Evolutionary conservation across 2,329 filamentous ascomycete species (phyloP).

Genomic region (Gaeumannomyces tritici): DNA sequence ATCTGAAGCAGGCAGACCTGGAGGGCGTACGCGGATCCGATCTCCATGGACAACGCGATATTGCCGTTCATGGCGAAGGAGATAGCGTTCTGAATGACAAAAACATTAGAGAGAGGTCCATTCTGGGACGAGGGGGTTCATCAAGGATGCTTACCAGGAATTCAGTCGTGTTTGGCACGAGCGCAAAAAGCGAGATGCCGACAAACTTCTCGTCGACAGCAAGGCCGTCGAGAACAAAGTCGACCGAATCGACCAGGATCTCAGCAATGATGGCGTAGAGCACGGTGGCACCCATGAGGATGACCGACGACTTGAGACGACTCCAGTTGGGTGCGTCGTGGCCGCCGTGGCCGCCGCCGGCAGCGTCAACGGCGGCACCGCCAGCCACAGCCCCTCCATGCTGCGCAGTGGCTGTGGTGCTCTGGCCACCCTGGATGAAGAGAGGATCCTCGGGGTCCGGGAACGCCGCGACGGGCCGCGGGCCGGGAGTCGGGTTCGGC

Average conservation of each 20-base stretch:
- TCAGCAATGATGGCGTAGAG: conserved; percentile 96
- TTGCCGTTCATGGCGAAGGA: conserved; percentile 99
- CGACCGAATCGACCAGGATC: conserved; percentile 92
- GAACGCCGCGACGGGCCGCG: not conserved
- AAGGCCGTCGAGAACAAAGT: conserved; percentile 85
- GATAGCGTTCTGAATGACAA: conserved; percentile 69
- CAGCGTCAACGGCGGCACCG: conserved; percentile 15
- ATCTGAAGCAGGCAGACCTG: conserved; percentile 95
- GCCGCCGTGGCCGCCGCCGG: conserved; percentile 47
- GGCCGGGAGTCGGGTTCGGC: not conserved
- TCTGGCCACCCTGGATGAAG: not conserved
- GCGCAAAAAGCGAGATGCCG: conserved; percentile 89
- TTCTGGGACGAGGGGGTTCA: too few species aligned
- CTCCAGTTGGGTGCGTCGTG: conserved; percentile 99
- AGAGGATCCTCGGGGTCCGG: not conserved
- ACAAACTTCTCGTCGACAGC: conserved; percentile 96
- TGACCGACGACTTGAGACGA: conserved; percentile 78
- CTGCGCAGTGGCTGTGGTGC: conserved; percentile 14
- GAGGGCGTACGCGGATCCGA: conserved; percentile 91
- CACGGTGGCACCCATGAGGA: conserved; percentile 79
- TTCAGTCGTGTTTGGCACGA: conserved; percentile 97
- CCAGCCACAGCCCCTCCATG: conserved; percentile 34
- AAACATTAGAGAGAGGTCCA: conserved; percentile 6
- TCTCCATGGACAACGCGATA: conserved; percentile 97
- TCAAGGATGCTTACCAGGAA: conserved; percentile 60